A percentile compares a stretch with the other conserved stretches of the same genome.
These are phyloP conservation scores for Aspergillus aculeatinus DNA, from an alignment of 2,329 filamentous ascomycete species.

Conservation along the genomic window DNA sequence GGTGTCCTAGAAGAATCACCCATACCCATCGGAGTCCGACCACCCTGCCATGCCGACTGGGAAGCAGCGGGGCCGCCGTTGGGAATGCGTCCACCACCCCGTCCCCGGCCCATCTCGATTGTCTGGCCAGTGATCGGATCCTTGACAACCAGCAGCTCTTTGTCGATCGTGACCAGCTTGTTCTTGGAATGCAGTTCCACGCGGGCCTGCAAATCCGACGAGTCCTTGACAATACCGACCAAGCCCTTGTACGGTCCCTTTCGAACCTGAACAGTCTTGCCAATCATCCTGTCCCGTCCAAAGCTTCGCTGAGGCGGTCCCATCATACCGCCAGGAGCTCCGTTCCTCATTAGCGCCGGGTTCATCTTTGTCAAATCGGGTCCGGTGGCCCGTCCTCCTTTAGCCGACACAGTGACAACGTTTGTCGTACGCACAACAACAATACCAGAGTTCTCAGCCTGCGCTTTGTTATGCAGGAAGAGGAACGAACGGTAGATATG, in stretches of 20 bases:
- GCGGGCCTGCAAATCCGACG: conserved; percentile 79
- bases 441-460: conserved; percentile 82
- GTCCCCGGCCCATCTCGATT: conserved; percentile 66
- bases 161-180: conserved; percentile 82
- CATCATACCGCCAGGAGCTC: conserved; percentile 51
- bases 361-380: conserved; percentile 91
- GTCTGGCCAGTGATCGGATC: conserved; percentile 73
- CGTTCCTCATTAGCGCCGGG: conserved; percentile 75
- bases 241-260: conserved; percentile 90
- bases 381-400: conserved; percentile 74
- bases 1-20: conserved; percentile 68
- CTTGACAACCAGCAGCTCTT: conserved; percentile 78
- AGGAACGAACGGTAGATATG: conserved; percentile 93
- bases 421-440: conserved; percentile 84
- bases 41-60: conserved; percentile 60
- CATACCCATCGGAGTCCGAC: conserved; percentile 66
- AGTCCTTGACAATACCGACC: conserved; percentile 92
- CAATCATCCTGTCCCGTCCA: conserved; percentile 79
- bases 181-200: conserved; percentile 93
- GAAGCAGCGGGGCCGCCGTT: conserved; percentile 48
- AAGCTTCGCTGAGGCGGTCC: conserved; percentile 66
- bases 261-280: conserved; percentile 85
- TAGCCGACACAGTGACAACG: conserved; percentile 88
- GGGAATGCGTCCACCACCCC: conserved; percentile 46
- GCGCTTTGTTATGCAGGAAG: conserved; percentile 81